Percentiles rank a stretch among this genome's conserved stretches.
These are phyloP conservation scores for Neurospora sp. DNA, from an alignment of 2,329 filamentous ascomycete species.

Conservation along the genomic window DNA sequence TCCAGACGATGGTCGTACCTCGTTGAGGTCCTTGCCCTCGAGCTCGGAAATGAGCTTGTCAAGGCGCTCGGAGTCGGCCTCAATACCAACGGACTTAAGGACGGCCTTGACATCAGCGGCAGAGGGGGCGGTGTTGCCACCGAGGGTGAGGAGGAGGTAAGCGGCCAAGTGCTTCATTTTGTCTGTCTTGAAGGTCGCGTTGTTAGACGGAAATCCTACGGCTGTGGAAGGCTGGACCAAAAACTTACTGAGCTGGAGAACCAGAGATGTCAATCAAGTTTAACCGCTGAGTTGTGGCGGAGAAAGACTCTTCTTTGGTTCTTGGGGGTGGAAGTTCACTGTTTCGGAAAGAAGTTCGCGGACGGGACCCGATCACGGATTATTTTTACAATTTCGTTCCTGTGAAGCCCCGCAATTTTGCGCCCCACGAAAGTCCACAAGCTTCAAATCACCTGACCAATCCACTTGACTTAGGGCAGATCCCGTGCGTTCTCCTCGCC, in stretches of 20 bases:
- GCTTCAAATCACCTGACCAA: conserved; percentile 13
- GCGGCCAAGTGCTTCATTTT: conserved; percentile 99
- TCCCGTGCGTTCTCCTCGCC: background rate
- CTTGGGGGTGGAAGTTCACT: conserved; percentile 34
- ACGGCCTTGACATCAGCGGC: conserved; percentile 79
- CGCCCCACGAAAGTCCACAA: conserved; percentile 9
- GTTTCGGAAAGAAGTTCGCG: conserved; percentile 19
- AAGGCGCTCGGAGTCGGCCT: conserved; percentile 83
- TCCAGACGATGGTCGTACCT: conserved; percentile 48
- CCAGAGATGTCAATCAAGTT: conserved; percentile 97
- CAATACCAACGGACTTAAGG: conserved; percentile 88
- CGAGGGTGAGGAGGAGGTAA: conserved; percentile 93
- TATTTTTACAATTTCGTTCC: conserved; percentile 19
- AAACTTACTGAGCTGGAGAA: conserved; percentile 38
- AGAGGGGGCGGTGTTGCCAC: conserved; percentile 82
- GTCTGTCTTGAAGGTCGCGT: conserved; percentile 26
- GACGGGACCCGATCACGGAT: conserved; percentile 9
- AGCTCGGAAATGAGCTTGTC: conserved; percentile 82
- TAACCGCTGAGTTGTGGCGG: conserved; percentile 90
- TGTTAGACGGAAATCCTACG: conserved; percentile 4
- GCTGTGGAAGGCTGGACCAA: background rate
- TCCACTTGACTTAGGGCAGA: conserved; percentile 15
- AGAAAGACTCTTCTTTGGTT: conserved; percentile 98
- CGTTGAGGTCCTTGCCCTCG: conserved; percentile 82
- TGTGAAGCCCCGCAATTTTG: conserved; percentile 15